A percentile compares a stretch with the other conserved stretches of the same genome.
Conservation (phyloP, 2,329 filamentous ascomycete genomes). For the Pseudogymnoascus destructans region DNA sequence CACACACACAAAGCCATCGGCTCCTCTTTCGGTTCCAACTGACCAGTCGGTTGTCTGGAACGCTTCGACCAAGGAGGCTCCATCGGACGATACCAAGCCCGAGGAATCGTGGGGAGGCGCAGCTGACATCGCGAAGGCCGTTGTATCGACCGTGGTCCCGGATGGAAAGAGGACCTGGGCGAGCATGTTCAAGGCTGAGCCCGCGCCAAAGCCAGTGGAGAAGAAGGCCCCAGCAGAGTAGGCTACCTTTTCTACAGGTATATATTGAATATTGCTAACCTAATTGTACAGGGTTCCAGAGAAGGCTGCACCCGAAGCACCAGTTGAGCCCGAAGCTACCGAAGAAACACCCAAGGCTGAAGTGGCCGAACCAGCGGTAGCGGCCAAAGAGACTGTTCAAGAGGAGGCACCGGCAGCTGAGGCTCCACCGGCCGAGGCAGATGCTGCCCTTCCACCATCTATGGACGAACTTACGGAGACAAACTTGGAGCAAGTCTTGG, state of each 20-base stretch:
- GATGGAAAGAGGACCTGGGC: slow-evolving; percentile 53
- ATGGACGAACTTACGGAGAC: slow-evolving; percentile 78
- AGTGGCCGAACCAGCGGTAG: slow-evolving; percentile 29
- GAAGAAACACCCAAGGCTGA: slow-evolving; percentile 25
- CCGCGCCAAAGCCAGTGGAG: slow-evolving; percentile 35
- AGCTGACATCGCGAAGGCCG: slow-evolving; percentile 27
- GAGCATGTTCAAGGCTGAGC: slow-evolving; percentile 54
- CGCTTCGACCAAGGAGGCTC: slow-evolving; percentile 30
- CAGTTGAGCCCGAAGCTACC: slow-evolving; percentile 33
- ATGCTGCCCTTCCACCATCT: slow-evolving; percentile 49
- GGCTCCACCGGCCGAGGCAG: slow-evolving; percentile 26
- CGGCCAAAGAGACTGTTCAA: background rate
- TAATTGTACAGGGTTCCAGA: background rate
- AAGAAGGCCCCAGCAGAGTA: slow-evolving; percentile 32
- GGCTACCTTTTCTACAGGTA: background rate
- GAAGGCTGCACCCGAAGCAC: slow-evolving; percentile 26
- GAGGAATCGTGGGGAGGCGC: slow-evolving; percentile 26
- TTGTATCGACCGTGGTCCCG: slow-evolving; percentile 27
- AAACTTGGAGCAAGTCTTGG: slow-evolving; percentile 83
- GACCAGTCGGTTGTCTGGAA: slow-evolving; percentile 56
- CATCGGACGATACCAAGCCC: slow-evolving; percentile 28
- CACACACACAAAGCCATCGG: slow-evolving; percentile 42
- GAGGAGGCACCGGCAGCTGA: slow-evolving; percentile 15
- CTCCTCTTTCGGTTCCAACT: slow-evolving; percentile 51
- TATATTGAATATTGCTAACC: background rate